Conservation (phyloP, 345 rosid species). For the Aquilaria malaccensis region DNA sequence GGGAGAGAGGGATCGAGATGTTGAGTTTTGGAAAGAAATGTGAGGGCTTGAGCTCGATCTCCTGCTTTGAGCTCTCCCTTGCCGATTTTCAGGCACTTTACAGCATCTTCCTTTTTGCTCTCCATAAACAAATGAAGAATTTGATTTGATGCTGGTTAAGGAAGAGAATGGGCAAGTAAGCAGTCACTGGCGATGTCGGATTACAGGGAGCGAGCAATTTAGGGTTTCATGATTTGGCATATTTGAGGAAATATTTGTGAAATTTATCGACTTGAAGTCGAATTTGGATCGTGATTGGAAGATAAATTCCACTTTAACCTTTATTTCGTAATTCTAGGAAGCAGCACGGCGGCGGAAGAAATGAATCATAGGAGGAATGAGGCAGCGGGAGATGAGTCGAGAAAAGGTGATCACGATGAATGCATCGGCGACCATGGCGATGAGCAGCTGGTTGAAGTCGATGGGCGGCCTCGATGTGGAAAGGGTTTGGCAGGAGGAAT, state of each 20-base stretch:
- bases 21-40: slow-evolving; percentile 77
- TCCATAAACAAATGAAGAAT: slow-evolving; percentile 40
- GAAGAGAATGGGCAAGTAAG: not conserved
- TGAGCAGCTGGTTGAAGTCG: slow-evolving; percentile 85
- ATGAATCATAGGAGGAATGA: slow-evolving; percentile 38
- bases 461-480: slow-evolving; percentile 38
- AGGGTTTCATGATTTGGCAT: not conserved
- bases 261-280: not conserved
- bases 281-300: no score
- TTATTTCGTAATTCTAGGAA: no score
- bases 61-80: slow-evolving; percentile 68
- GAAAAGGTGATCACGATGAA: slow-evolving; percentile 67
- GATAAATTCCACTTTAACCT: no score
- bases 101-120: slow-evolving; percentile 90
- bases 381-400: slow-evolving; percentile 70
- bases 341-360: slow-evolving; percentile 13
- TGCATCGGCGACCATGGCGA: slow-evolving; percentile 89
- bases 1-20: slow-evolving; percentile 80
- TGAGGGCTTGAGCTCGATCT: slow-evolving; percentile 70
- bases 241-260: not conserved
- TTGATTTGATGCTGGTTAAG: not conserved
- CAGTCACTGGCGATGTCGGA: not conserved
- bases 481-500: slow-evolving; percentile 5
- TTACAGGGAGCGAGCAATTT: not conserved
- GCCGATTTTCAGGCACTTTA: slow-evolving; percentile 76